Evolutionary conservation across 805 yeast genomes (phyloP), one percentile per base, ranked within the genome.

Genomic region (Saturnispora hagleri): DNA sequence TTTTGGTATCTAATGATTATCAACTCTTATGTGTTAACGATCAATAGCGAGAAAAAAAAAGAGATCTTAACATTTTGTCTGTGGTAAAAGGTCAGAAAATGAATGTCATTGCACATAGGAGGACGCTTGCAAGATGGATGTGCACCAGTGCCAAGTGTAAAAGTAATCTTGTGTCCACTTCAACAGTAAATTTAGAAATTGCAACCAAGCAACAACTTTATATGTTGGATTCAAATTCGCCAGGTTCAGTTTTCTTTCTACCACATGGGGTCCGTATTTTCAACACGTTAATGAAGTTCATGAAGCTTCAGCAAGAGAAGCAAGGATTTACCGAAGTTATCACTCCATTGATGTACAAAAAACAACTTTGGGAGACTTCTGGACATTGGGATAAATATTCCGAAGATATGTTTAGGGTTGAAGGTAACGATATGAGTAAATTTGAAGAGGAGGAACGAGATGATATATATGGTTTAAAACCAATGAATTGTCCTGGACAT

Each of bases 311-410:
- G 62, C 95, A 89, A 65, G 69, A 77, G 20, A 79, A 75, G 54
- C 85, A 83, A 59, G 96, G 95, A 0, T 93, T 89, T 62, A 82
- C 86, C 53, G 98, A 93, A 68, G 97, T 93, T 5, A 79, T 91
- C 27, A 87, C 97, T 0, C 99, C 99, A 1, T 74, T 91, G 58
- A 84, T 93, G 13, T 93, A 84, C 69, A 86, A 84, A 59, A 82
- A 82, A 53, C 77, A 80, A 36, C 71, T 93, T 17, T 93, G 97
- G 97, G 85, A 89, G 66, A 80, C 76, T 48, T 85, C 95, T 10
- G 98, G 98, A 0, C 99, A 93, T 69, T 91, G 97, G 97, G 86
- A 83, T 12, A 90, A 91, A 63, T 91, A 93, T 65, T 79, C 87
- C 59, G 91, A 87, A 38, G 98, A 91, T 66, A 91, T 91, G 99